phyloP scores from a whole-genome alignment of 495 filamentous ascomycete genomes.

The Tuber brumale region DNA sequence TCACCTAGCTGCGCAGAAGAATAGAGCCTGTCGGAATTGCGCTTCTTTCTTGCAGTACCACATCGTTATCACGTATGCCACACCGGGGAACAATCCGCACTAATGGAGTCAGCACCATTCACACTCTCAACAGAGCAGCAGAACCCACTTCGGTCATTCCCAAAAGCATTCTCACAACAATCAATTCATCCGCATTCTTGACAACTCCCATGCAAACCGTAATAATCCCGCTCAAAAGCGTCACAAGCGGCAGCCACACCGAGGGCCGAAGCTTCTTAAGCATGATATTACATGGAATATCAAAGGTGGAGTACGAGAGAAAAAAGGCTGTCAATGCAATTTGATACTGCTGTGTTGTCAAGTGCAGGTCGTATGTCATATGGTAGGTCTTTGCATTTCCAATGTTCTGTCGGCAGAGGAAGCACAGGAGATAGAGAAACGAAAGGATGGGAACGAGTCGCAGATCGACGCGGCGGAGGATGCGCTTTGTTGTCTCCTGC shows the following conservation, averaged over 20 bases:
- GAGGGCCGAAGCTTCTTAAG: constrained; percentile 58
- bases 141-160: constrained; percentile 56
- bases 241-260: constrained; percentile 64
- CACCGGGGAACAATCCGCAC: constrained; percentile 62
- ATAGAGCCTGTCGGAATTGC: constrained; percentile 55
- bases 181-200: constrained; percentile 53
- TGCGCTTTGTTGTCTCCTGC: not conserved
- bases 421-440: constrained; percentile 37
- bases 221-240: constrained; percentile 50
- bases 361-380: constrained; percentile 24
- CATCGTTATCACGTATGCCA: constrained; percentile 67
- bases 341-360: constrained; percentile 31
- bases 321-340: constrained; percentile 37
- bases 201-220: constrained; percentile 68
- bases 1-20: constrained; percentile 38
- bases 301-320: constrained; percentile 37
- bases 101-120: constrained; percentile 9
- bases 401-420: constrained; percentile 38
- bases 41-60: constrained; percentile 64
- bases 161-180: constrained; percentile 58
- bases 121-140: not conserved
- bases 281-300: constrained; percentile 64
- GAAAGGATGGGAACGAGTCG: constrained; percentile 38
- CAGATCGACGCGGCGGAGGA: constrained; percentile 35
- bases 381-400: constrained; percentile 39